These are phyloP conservation scores for Apiotrichum porosum DNA, from an alignment of 1,284 basidiomycete species.

Conservation along the genomic window DNA sequence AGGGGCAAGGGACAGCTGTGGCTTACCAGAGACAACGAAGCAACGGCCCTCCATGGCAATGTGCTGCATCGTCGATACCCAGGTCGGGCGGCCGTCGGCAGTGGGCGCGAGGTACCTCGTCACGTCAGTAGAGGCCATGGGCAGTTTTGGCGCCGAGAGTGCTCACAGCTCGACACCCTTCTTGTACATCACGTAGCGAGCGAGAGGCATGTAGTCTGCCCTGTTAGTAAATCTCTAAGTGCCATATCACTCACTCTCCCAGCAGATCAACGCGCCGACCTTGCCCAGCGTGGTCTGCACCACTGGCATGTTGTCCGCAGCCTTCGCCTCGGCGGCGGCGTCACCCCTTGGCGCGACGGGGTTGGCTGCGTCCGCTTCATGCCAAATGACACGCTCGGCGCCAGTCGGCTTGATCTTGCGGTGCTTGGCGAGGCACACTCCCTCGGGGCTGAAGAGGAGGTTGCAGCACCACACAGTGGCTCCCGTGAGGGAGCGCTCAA, in stretches of 20 bases:
- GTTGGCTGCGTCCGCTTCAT: slow-evolving; percentile 50
- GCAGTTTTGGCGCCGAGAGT: no score
- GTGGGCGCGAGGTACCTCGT: slow-evolving; percentile 45
- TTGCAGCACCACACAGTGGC: slow-evolving; percentile 67
- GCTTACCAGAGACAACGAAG: slow-evolving; percentile 59
- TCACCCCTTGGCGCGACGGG: slow-evolving; percentile 35
- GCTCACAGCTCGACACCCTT: slow-evolving; percentile 36
- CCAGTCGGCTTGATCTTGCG: slow-evolving; percentile 70
- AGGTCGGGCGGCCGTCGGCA: slow-evolving; percentile 61
- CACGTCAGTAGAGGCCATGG: neutral
- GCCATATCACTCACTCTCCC: slow-evolving; percentile 55
- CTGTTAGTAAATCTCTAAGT: neutral
- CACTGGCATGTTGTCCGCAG: slow-evolving; percentile 38
- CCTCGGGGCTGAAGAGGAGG: slow-evolving; percentile 58
- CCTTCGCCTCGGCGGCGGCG: slow-evolving; percentile 10
- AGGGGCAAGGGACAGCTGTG: neutral
- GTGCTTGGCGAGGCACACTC: slow-evolving; percentile 60
- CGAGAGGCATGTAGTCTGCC: slow-evolving; percentile 64
- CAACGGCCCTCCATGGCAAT: slow-evolving; percentile 71
- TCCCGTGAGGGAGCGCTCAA: slow-evolving; percentile 57
- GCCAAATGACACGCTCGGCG: slow-evolving; percentile 65
- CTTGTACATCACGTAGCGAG: slow-evolving; percentile 40
- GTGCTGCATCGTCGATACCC: slow-evolving; percentile 64
- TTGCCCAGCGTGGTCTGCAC: slow-evolving; percentile 48
- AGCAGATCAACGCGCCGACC: slow-evolving; percentile 63